Base-by-base conservation (phyloP, 164 flowering plant genomes). In the Taxillus chinensis region DNA sequence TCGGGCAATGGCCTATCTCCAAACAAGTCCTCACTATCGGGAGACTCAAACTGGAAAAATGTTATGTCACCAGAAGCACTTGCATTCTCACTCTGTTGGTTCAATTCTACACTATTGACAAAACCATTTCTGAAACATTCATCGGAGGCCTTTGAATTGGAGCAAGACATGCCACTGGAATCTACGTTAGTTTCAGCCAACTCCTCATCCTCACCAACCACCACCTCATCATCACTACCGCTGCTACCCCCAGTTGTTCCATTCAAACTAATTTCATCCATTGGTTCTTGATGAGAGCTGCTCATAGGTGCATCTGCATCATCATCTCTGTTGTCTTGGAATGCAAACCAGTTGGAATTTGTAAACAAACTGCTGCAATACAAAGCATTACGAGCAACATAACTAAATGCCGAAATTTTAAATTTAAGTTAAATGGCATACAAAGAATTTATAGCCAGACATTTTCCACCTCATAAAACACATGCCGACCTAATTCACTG, bases 281-380 rank as follows among this genome's bases (percentile, higher is more conserved):
- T 74, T 64, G 65, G 68, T 62, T 85, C 91, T 40, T 79, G 41
- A 1, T 65, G 69, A 14, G 95, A 81, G 57, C 90, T 74, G 70
- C 80, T 74, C 65, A 70, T 67, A 45, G 79, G 67, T 16, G 81
- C 76, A 70, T 69, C 64, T n/a, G 81, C 76, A 70, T 69, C 64
- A 59, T 72, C 82, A 68, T 70, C 62, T 76, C 87, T 77, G 50
- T 87, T 89, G 41, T 89, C 95, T 82, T 86, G 84, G 77, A 88
- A 93, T 42, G 95, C 84, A 73, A 93, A 90, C 99, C 99, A 93
- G 81, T 93, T 87, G 70, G 99, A 90, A 70, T 93, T 93, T 60
- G 99, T 93, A 74, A 93, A 90, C 72, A 93, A 78, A 71, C 91
- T 85, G 87, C 89, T 74, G 76, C 63, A 78, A 41, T 41, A 61